Base-by-base conservation (phyloP, 805 yeast genomes). In the Suhomyces faveliae region DNA sequence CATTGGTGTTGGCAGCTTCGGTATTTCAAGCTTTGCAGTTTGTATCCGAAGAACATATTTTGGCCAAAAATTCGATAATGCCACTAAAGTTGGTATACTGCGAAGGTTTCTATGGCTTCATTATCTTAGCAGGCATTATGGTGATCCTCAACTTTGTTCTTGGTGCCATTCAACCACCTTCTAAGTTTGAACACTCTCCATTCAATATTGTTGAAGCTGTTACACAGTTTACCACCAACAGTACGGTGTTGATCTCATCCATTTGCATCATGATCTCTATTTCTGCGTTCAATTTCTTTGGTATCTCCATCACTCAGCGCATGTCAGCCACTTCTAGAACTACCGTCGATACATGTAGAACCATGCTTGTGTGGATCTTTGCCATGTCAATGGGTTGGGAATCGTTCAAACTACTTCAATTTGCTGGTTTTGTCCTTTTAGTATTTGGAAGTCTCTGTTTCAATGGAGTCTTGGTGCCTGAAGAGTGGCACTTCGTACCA, bases 341-440 rank as follows among this genome's bases (percentile, higher is more conserved):
- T 19, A 87, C 94, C 1, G 78, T 87, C 43, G 95, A 87, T 59
- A 83, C 90, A 0, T 83, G 87, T 50, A 74, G 95, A 53, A 87
- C 94, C 0, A 65, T 86, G 20, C 64, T 85, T 22, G 91, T 87
- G 13, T 87, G 95, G 95, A 33, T 83, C 1, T 77, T 85, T 7
- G 87, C 94, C 0, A 67, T 87, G 43, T 45, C 64, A 19, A 58
- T 87, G 52, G 94, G 92, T 3, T 87, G 94, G 95, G 94, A 87
- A 63, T 57, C 72, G 1, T 87, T 86, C 66, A 73, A 73, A 17
- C 56, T 68, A n/a, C 63, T 84, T 44, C 95, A 87, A 62, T 67
- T 82, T 17, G 23, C 77, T 15, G 95, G 94, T 0, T 87, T 87
- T 58, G 67, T 60, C 0, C 57, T 81, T 17, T 67, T 87, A 42